These are phyloP conservation scores for Rubia peregrina DNA, from an alignment of 305 asterid species.

Conservation along the genomic window DNA sequence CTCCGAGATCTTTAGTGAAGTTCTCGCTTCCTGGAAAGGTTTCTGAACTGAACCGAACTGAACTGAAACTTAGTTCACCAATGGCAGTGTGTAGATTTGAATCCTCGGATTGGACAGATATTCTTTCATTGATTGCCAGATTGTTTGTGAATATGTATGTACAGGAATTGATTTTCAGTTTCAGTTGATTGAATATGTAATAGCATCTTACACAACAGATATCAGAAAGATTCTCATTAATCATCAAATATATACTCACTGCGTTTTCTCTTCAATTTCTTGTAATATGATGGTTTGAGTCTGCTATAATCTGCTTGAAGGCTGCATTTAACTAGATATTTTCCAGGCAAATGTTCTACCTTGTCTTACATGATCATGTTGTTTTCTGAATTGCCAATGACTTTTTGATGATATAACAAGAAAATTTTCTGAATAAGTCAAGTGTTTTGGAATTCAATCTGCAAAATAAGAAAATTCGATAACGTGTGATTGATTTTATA, in stretches of 20 bases:
- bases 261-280: not conserved
- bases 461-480: no score
- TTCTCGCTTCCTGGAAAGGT: conserved; percentile 88
- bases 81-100: conserved; percentile 3
- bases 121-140: conserved; percentile 19
- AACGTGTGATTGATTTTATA: no score
- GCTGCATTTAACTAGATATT: no score
- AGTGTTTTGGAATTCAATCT: no score
- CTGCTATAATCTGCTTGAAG: no score
- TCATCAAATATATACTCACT: not conserved
- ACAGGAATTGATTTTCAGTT: conserved; percentile 11
- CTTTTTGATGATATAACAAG: not conserved
- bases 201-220: conserved; percentile 6
- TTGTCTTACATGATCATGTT: not conserved
- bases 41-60: conserved; percentile 24
- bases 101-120: conserved; percentile 13
- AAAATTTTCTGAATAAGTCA: not conserved
- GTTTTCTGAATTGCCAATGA: not conserved
- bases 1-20: conserved; percentile 57
- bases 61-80: not conserved
- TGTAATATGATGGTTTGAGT: not conserved
- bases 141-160: conserved; percentile 16
- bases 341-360: no score
- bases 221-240: conserved; percentile 18
- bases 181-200: conserved; percentile 4